Base-by-base conservation (phyloP, 306 rosid genomes). In the Aeschynomene evenia region DNA sequence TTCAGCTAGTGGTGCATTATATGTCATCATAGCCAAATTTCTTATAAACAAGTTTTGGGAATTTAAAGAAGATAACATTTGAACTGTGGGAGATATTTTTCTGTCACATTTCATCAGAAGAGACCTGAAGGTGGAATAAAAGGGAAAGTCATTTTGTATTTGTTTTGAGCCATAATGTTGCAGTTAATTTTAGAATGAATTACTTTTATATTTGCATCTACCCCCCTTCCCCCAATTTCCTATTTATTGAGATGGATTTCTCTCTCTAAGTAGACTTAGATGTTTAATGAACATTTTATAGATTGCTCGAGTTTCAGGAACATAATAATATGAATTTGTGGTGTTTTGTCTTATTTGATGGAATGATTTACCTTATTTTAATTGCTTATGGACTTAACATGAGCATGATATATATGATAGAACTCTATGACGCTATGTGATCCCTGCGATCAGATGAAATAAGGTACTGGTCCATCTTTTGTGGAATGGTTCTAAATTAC, bases 41-140 rank as follows among this genome's bases (percentile, higher is more conserved):
- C 40, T 71, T 65, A 23, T 42, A 55, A 52, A 52, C 66, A 74
- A 77, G 79, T 78, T 82, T 72, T 83, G 72, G 63, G 74, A 55
- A 62, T 39, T 72, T 46, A 52, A 70, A 49, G 29, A 43, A 49
- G 77, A 77, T n/a, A 60, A 68, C 42, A 31, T 56, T 52, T 46
- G 64, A 77, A 70, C 62, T 57, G 76, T 76, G 73, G 75, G 68
- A 57, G 64, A 69, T 68, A 48, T 80, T 65, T 78, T 80, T 70
- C 73, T 58, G 55, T 65, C 62, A 68, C 69, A 67, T 68, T 33
- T 67, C 68, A 61, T 19, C 7, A 49, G 66, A 67, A 40, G 63
- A 74, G 63, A 74, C 71, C 70, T 42, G 59, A 53, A 21, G 71
- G 46, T 58, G 59, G 52, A 74, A 73, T 57, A 71, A 73, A 73